Evolutionary conservation across 257 asterid genomes (phyloP).

Genomic region (Solanum ossicruentum): DNA sequence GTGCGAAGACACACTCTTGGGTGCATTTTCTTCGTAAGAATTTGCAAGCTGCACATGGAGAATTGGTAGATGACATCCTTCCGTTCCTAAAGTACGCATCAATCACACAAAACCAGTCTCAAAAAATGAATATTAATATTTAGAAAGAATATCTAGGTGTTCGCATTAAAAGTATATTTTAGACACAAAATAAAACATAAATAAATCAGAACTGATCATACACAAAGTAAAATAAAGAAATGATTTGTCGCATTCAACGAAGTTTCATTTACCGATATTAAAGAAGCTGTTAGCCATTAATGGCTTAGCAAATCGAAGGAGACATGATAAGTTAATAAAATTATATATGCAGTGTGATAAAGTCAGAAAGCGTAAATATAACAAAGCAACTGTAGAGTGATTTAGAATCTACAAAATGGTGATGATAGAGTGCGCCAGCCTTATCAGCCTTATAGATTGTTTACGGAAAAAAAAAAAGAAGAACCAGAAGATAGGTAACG

Average conservation of each 20-base stretch:
- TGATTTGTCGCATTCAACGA: slow-evolving; percentile 1
- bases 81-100: not conserved
- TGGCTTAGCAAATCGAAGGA: slow-evolving; percentile 16
- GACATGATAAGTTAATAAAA: slow-evolving; percentile 28
- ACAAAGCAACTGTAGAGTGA: too few relatives aligned
- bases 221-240: not conserved
- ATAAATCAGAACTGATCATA: not conserved
- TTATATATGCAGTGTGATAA: not conserved
- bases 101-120: not conserved
- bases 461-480: too few relatives aligned
- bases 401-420: not conserved
- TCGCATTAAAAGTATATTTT: not conserved
- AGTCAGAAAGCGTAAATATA: not conserved
- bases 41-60: slow-evolving; percentile 95
- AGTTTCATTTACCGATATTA: slow-evolving; percentile 3
- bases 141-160: not conserved
- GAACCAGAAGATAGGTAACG: not conserved
- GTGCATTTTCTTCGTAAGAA: slow-evolving; percentile 79
- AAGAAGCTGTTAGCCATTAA: slow-evolving; percentile 3
- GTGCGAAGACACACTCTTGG: slow-evolving; percentile 84
- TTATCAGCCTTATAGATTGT: too few relatives aligned
- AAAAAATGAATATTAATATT: not conserved
- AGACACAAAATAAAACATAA: not conserved
- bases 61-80: slow-evolving; percentile 65
- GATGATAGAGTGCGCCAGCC: too few relatives aligned